These are phyloP conservation scores for Daedalea quercina DNA, from an alignment of 768 basidiomycete genomes.

Conservation along the genomic window DNA sequence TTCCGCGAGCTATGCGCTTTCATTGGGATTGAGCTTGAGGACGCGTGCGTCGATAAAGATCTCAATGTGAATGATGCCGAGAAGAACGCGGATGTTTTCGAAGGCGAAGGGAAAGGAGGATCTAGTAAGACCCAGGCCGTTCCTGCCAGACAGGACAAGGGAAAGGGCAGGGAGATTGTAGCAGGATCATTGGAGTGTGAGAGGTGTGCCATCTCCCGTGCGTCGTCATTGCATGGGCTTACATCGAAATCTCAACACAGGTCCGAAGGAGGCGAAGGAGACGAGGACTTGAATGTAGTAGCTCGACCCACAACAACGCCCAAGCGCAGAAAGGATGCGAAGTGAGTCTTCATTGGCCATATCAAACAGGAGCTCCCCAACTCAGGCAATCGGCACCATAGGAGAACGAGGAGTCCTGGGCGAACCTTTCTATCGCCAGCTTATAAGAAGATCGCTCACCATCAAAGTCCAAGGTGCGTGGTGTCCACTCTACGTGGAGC, in stretches of 20 bases:
- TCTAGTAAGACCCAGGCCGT: background rate
- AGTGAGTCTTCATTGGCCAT: background rate
- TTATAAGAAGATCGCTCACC: background rate
- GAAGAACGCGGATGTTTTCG: background rate
- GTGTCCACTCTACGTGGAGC: background rate
- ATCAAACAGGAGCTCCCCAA: background rate
- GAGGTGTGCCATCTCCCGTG: background rate
- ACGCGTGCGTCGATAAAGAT: background rate
- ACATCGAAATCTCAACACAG: background rate
- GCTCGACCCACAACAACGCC: background rate
- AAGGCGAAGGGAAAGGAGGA: background rate
- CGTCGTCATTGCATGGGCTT: background rate
- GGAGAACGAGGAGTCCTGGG: background rate
- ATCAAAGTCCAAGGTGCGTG: background rate
- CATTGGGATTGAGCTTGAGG: background rate
- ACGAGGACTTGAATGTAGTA: background rate
- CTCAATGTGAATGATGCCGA: background rate
- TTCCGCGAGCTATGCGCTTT: slow-evolving; percentile 2
- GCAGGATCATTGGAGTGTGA: background rate
- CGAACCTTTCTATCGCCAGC: background rate
- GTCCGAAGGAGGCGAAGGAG: background rate
- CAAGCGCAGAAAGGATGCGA: background rate
- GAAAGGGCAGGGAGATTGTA: background rate
- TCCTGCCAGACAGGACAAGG: background rate
- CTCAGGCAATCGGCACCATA: background rate